Conservation (phyloP, 352 stramenopile genomes). For the Globisporangium orthogonon region DNA sequence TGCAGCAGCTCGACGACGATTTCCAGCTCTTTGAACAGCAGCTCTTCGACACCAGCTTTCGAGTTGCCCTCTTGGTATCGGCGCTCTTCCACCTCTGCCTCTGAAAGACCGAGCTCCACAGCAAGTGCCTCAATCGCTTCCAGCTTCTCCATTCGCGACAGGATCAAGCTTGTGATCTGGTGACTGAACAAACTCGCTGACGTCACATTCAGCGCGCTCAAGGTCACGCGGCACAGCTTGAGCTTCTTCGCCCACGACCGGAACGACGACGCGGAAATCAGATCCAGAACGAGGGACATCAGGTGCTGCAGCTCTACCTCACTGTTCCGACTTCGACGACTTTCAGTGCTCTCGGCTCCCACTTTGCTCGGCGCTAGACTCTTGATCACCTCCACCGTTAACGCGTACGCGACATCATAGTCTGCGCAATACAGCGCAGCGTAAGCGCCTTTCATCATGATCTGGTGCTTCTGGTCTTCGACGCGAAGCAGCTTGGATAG, state of each 20-base stretch:
- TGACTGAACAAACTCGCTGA: slow-evolving; percentile 28
- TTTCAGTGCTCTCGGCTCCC: neutral
- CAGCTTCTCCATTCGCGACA: slow-evolving; percentile 41
- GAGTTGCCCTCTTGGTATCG: slow-evolving; percentile 19
- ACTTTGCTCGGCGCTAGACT: slow-evolving; percentile 5
- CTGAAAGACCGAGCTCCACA: slow-evolving; percentile 52
- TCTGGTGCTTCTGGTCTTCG: slow-evolving; percentile 25
- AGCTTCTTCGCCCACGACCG: slow-evolving; percentile 54
- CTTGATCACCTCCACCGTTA: slow-evolving; percentile 37
- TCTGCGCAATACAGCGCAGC: slow-evolving; percentile 61
- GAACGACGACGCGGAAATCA: slow-evolving; percentile 59
- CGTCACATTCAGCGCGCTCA: slow-evolving; percentile 17
- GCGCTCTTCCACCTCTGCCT: slow-evolving; percentile 48
- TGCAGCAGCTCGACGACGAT: slow-evolving; percentile 61
- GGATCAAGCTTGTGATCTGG: slow-evolving; percentile 38
- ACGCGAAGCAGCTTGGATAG: slow-evolving; percentile 46
- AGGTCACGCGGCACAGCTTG: slow-evolving; percentile 28
- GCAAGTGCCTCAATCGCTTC: slow-evolving; percentile 50
- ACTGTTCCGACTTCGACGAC: slow-evolving; percentile 1
- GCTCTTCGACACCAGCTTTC: slow-evolving; percentile 28
- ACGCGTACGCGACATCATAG: slow-evolving; percentile 45
- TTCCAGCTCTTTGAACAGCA: slow-evolving; percentile 55
- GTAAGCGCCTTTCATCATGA: slow-evolving; percentile 61
- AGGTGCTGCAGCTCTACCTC: slow-evolving; percentile 34
- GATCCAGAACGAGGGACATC: slow-evolving; percentile 57